Base-by-base conservation (phyloP, 164 flowering plant species). In the Macadamia integrifolia region DNA sequence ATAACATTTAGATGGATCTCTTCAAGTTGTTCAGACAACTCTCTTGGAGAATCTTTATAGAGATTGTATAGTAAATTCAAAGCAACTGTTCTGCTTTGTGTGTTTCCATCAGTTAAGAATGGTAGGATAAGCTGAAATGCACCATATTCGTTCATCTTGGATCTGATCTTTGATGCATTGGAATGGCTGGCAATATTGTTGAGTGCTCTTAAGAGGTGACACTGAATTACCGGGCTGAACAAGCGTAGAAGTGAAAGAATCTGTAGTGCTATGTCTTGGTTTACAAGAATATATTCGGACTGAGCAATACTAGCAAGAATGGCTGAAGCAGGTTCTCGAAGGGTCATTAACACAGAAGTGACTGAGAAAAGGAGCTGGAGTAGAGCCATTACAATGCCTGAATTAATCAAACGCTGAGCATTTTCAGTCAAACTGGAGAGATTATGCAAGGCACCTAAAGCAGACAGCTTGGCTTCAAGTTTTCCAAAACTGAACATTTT, bases 331-430 rank as follows among this genome's bases (percentile, higher is more conserved):
- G 98, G 98, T 72, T 92, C 98, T 10, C 93, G 83, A 13, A 92
- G 88, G 57, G 90, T 88, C 98, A 87, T 88, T 58, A 88, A 82
- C 46, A 85, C 88, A 31, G 98, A 92, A 9, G 98, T 92, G 4
- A 92, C 94, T 2, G 96, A 88, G 80, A 92, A 92, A n/a, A 92
- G 90, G 40, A 90, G 95, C 73, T 89, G 94, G 52, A 90, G 89
- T 9, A 92, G 82, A 48, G 89, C 48, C 17, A 62, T 62, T 9
- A 92, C 84, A 48, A 90, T 82, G 48, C 90, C 92, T 9, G 92
- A 78, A 30, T 69, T 62, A 65, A 84, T 70, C 68, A 92, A 64
- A 9, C 74, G 82, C 15, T 79, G 77, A 29, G 83, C 79, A 64
- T 88, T 90, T 66, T 82, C 82, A 1, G 74, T 60, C 65, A 80